These are phyloP conservation scores for Plasmodium vivax DNA, from an alignment of 169 alveolate species.

Conservation along the genomic window DNA sequence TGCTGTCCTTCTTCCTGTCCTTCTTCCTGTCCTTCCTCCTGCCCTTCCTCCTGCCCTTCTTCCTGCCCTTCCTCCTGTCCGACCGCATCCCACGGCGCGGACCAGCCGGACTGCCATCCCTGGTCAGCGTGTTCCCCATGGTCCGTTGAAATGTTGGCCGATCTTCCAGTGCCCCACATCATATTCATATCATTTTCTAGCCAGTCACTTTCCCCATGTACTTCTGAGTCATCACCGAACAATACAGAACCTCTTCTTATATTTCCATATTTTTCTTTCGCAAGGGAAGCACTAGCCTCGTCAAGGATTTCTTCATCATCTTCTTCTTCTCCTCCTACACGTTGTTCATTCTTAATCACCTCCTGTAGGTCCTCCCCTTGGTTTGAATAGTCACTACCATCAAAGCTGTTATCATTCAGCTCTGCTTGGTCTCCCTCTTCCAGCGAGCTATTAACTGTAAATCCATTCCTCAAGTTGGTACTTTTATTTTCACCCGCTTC, in stretches of 20 bases:
- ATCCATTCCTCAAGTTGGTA: conserved; percentile 8
- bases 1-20: no score
- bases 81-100: not conserved
- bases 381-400: not conserved
- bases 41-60: no score
- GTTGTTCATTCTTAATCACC: not conserved
- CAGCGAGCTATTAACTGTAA: not conserved
- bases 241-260: not conserved
- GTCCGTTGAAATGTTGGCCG: not conserved
- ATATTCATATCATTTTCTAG: not conserved
- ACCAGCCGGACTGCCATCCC: not conserved
- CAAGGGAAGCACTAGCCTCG: not conserved
- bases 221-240: not conserved
- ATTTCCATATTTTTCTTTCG: not conserved
- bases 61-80: not conserved
- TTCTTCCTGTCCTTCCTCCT: no score
- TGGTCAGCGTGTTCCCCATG: not conserved
- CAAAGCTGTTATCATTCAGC: not conserved
- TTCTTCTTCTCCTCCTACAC: not conserved
- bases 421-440: not conserved
- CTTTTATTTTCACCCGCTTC: not conserved
- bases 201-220: not conserved
- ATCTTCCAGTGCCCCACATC: not conserved
- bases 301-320: not conserved
- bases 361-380: not conserved